These are phyloP conservation scores for Tubosaeta sp. DNA, from an alignment of 768 basidiomycete species.

Conservation along the genomic window DNA sequence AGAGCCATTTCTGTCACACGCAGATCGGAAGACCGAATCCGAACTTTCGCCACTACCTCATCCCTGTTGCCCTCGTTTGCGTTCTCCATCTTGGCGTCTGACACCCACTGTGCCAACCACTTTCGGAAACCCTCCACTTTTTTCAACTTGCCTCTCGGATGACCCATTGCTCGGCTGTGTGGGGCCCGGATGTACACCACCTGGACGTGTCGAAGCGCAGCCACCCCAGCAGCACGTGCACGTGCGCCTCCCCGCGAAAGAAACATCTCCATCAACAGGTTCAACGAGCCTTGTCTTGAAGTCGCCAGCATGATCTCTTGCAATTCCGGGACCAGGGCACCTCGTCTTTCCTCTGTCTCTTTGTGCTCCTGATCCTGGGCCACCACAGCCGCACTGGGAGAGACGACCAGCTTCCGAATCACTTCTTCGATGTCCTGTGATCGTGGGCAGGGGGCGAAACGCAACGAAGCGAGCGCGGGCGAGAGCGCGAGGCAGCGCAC, in stretches of 20 bases:
- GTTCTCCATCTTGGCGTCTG: neutral
- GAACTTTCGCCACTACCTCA: constrained; percentile 2
- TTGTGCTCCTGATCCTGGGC: neutral
- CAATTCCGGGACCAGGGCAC: constrained; percentile 3
- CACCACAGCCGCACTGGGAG: neutral
- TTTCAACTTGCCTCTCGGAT: neutral
- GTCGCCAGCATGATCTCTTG: constrained; percentile 13
- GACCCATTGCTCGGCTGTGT: neutral
- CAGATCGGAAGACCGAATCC: too few relatives aligned
- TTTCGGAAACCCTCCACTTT: neutral
- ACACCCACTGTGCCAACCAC: neutral
- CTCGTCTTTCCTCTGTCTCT: neutral
- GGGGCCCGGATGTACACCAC: neutral
- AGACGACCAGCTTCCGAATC: constrained; percentile 4
- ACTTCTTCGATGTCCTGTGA: constrained; percentile 10
- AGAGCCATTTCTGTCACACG: too few relatives aligned
- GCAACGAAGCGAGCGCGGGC: constrained; percentile 6
- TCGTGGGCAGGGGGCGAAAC: constrained; percentile 11
- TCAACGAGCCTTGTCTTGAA: constrained; percentile 7
- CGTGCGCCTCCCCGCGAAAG: constrained; percentile 5
- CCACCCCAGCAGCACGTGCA: neutral
- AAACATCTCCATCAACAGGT: constrained; percentile 7
- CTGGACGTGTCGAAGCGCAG: constrained; percentile 6
- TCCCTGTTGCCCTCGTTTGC: neutral
- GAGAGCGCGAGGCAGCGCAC: constrained; percentile 15